Evolutionary conservation across 441 rosid species (phyloP).

Genomic region (Euphorbia celastroides): DNA sequence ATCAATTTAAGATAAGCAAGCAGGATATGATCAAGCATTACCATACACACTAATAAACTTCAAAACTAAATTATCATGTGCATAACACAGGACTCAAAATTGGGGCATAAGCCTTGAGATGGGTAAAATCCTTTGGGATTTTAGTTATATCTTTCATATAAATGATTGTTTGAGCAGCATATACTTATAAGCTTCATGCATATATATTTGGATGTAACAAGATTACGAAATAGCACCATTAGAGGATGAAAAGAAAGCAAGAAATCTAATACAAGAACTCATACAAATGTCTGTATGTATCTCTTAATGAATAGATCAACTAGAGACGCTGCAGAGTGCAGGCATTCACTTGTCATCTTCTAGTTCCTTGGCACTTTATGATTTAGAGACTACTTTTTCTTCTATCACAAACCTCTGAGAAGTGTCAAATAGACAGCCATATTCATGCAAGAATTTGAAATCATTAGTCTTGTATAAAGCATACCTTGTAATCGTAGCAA

Average conservation of each 20-base stretch:
- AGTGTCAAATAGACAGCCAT: constrained; percentile 3
- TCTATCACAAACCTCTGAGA: neutral
- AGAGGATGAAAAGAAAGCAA: neutral
- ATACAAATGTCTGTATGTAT: neutral
- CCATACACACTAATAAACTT: neutral
- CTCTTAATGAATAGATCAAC: neutral
- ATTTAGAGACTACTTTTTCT: neutral
- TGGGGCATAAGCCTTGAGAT: neutral
- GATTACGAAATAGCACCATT: neutral
- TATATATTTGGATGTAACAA: no score
- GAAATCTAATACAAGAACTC: constrained; percentile 2
- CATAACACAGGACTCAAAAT: neutral
- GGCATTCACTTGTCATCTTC: neutral
- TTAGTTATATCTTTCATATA: neutral
- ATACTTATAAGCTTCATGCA: no score
- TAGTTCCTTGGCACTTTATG: neutral
- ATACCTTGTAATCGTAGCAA: constrained; percentile 65
- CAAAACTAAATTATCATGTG: neutral
- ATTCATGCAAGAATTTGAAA: constrained; percentile 3
- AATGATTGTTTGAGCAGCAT: no score
- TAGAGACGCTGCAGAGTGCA: neutral
- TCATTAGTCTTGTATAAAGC: constrained; percentile 6
- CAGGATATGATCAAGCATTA: neutral
- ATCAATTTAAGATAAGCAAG: constrained; percentile 2
- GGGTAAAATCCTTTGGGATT: neutral